Percentiles rank a stretch among this genome's conserved stretches.
phyloP scores from a whole-genome alignment of 2,329 filamentous ascomycete species.

The Plectosphaerella sp. region DNA sequence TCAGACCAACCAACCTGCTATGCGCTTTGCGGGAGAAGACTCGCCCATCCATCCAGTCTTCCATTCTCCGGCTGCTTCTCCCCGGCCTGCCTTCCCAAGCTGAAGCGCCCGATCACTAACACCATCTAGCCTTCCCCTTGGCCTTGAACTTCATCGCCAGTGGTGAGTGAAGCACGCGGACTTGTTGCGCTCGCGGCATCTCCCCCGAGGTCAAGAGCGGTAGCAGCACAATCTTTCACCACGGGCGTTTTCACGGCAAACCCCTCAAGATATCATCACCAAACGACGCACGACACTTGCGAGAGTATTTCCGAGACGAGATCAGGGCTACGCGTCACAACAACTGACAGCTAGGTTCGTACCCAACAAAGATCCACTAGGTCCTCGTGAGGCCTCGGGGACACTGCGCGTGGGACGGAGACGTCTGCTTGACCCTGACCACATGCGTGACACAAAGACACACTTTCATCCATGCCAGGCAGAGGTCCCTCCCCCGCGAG shows the following conservation, averaged over 20 bases:
- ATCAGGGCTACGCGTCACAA: constrained; percentile 11
- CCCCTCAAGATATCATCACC: neutral
- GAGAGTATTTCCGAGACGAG: neutral
- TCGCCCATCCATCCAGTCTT: neutral
- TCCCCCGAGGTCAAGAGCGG: constrained; percentile 52
- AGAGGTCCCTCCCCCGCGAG: neutral
- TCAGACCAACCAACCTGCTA: constrained; percentile 37
- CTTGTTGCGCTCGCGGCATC: neutral
- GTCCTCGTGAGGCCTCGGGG: constrained; percentile 8
- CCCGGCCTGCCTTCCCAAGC: neutral
- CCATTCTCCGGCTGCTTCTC: neutral
- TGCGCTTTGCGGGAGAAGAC: neutral
- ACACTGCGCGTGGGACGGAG: neutral
- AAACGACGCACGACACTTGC: neutral
- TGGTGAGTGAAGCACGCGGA: constrained; percentile 65
- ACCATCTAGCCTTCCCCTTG: constrained; percentile 63
- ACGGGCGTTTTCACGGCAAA: neutral
- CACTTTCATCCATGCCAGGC: neutral
- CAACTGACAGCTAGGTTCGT: constrained; percentile 28
- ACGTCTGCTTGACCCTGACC: constrained; percentile 3
- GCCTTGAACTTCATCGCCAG: constrained; percentile 88
- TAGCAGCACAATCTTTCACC: constrained; percentile 38
- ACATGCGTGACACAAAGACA: constrained; percentile 7
- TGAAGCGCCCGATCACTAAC: constrained; percentile 19
- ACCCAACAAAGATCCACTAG: constrained; percentile 27